Conservation (phyloP, 192 early-diverging fungal genomes). For the Umbelopsis sp. region DNA sequence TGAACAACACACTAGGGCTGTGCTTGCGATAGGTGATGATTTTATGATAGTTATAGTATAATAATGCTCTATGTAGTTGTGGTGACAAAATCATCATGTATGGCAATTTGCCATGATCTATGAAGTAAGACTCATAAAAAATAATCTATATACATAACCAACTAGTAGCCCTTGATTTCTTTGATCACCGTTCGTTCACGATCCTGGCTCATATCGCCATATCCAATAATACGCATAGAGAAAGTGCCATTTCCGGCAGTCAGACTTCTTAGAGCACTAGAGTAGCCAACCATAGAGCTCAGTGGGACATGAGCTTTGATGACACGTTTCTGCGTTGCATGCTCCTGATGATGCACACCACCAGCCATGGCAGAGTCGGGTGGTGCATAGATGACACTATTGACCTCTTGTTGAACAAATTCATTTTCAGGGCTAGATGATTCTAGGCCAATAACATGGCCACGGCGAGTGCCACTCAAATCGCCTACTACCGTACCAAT, state of each 20-base stretch:
- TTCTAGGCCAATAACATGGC: conserved; percentile 67
- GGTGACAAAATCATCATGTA: not conserved
- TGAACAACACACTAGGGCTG: conserved; percentile 19
- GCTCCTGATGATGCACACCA: conserved; percentile 24
- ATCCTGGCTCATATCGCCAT: conserved; percentile 77
- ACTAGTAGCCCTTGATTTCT: conserved; percentile 50
- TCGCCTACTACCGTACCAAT: conserved; percentile 83
- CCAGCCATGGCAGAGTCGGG: conserved; percentile 37
- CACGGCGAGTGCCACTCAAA: conserved; percentile 75
- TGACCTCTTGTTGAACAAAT: conserved; percentile 33
- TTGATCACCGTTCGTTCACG: conserved; percentile 69
- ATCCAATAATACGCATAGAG: conserved; percentile 82
- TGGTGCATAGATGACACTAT: conserved; percentile 51
- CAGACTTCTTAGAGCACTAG: conserved; percentile 77
- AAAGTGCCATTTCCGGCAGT: conserved; percentile 87
- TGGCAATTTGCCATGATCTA: too few species aligned
- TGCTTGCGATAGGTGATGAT: not conserved
- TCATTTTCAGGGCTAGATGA: conserved; percentile 37
- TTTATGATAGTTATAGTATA: conserved; percentile 5
- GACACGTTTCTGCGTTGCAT: conserved; percentile 35
- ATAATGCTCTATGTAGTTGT: not conserved
- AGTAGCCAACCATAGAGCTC: conserved; percentile 84
- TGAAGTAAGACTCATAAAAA: too few species aligned
- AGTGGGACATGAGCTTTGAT: conserved; percentile 77
- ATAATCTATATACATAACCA: not conserved